These are phyloP conservation scores for Hypoxylon fuscum DNA, from an alignment of 495 filamentous ascomycete species.

Conservation along the genomic window DNA sequence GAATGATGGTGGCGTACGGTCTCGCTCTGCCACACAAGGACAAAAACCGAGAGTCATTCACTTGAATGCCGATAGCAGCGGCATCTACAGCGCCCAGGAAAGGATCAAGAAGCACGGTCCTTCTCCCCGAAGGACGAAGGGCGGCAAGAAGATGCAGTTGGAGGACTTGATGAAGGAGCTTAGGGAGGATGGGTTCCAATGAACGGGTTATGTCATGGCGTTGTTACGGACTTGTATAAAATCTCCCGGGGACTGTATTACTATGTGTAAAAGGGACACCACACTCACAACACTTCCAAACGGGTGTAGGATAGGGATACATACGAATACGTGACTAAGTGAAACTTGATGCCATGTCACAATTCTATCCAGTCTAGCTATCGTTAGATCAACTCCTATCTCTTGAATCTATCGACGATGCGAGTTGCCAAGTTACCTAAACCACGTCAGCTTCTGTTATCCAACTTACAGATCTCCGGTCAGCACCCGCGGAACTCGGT, in stretches of 20 bases:
- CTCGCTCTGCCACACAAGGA: slow-evolving; percentile 39
- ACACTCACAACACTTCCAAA: too few species aligned
- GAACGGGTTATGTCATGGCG: slow-evolving; percentile 5
- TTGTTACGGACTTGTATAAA: neutral
- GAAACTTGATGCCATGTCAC: too few species aligned
- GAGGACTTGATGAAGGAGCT: slow-evolving; percentile 53
- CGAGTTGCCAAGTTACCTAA: neutral
- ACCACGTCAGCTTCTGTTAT: neutral
- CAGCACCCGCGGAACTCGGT: slow-evolving; percentile 36
- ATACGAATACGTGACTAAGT: too few species aligned
- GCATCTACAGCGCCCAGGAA: slow-evolving; percentile 47
- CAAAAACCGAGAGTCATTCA: slow-evolving; percentile 47
- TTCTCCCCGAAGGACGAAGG: slow-evolving; percentile 61
- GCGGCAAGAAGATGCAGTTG: slow-evolving; percentile 59
- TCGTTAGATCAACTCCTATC: neutral
- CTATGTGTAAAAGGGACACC: too few species aligned
- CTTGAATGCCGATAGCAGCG: slow-evolving; percentile 44
- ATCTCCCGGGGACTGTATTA: neutral
- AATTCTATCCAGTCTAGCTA: neutral
- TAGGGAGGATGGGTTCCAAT: slow-evolving; percentile 35
- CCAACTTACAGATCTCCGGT: slow-evolving; percentile 28
- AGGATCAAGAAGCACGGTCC: slow-evolving; percentile 33
- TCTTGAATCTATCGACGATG: too few species aligned
- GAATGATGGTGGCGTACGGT: slow-evolving; percentile 54
- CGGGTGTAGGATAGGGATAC: too few species aligned